Evolutionary conservation across 768 basidiomycete species (phyloP).

Genomic region (Pleurotus giganteus): DNA sequence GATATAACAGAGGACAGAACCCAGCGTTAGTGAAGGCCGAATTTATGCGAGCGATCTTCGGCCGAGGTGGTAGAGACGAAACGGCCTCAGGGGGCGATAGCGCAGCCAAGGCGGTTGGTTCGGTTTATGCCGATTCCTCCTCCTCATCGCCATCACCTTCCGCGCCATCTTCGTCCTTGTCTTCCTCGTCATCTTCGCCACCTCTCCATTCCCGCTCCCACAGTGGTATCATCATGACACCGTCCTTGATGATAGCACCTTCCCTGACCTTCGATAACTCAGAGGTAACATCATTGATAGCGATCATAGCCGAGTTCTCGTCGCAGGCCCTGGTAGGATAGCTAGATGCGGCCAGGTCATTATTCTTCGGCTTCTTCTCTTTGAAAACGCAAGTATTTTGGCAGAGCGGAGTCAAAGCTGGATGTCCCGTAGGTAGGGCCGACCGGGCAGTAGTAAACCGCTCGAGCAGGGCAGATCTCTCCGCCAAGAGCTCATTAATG

Average conservation of each 20-base stretch:
- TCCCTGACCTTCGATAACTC: conserved; percentile 1
- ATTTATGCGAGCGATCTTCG: neutral
- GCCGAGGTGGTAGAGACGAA: neutral
- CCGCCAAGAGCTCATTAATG: conserved; percentile 61
- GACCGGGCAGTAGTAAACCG: conserved; percentile 61
- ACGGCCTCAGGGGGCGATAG: neutral
- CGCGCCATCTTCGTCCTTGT: conserved; percentile 44
- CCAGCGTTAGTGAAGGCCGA: neutral
- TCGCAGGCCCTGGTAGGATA: neutral
- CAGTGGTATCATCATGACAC: conserved; percentile 31
- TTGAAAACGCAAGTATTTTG: conserved; percentile 11
- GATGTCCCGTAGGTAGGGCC: conserved; percentile 59
- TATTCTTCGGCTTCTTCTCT: conserved; percentile 16
- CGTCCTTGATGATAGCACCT: conserved; percentile 1
- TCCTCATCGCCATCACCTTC: conserved; percentile 39
- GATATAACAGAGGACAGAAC: neutral
- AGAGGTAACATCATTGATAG: conserved; percentile 8
- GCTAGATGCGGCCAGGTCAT: conserved; percentile 19
- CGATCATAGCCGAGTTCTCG: conserved; percentile 7
- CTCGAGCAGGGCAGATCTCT: conserved; percentile 53
- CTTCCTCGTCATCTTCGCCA: conserved; percentile 51
- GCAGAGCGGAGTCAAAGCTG: conserved; percentile 37
- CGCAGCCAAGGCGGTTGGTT: neutral
- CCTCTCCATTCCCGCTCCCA: conserved; percentile 90
- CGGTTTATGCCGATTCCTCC: conserved; percentile 5